These are phyloP conservation scores for Aspergillus quadrilineatus DNA, from an alignment of 2,329 filamentous ascomycete species.

Conservation along the genomic window DNA sequence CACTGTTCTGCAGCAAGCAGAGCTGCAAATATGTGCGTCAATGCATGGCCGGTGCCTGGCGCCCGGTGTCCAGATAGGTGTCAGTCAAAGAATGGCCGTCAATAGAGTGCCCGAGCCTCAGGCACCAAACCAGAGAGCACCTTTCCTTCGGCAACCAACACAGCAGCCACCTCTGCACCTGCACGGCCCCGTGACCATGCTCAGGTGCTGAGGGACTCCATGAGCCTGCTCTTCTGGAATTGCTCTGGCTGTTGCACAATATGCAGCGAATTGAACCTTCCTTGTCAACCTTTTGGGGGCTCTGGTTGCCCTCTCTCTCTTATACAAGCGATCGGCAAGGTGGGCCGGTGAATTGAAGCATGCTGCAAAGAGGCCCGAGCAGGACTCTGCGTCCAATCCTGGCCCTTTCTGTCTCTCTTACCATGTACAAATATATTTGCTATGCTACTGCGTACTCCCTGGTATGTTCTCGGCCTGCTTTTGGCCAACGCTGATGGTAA, in stretches of 20 bases:
- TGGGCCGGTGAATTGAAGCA: background rate
- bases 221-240: background rate
- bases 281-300: background rate
- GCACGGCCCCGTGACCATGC: background rate
- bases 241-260: background rate
- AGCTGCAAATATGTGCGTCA: background rate
- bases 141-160: background rate
- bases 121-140: background rate
- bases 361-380: background rate
- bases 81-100: no score
- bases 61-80: no score
- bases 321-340: background rate
- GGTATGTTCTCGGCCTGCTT: background rate
- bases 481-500: background rate
- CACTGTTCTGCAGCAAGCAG: constrained; percentile 7
- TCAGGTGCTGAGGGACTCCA: no score
- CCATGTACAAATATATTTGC: background rate
- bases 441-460: background rate
- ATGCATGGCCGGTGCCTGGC: background rate
- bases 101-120: no score
- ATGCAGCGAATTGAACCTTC: background rate
- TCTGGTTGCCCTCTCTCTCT: background rate
- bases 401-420: background rate
- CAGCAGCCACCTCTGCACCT: background rate
- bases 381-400: background rate